Base-by-base conservation (phyloP, 768 basidiomycete genomes). In the Arthromyces matolae region DNA sequence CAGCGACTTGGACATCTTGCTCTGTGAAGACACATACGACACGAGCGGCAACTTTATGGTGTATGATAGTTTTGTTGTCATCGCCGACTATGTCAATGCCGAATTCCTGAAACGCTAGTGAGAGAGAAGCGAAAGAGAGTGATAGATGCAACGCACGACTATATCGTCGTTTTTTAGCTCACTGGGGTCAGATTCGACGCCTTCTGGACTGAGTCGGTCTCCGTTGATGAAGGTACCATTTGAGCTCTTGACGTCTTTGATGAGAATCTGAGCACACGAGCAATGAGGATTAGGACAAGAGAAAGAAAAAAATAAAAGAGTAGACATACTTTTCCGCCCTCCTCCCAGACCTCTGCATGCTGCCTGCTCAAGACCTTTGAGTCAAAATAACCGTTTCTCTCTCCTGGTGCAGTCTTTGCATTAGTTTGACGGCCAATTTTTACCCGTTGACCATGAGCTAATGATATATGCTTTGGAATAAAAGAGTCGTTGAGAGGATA, bases 271-370 rank as follows among this genome's bases (percentile, higher is more conserved):
- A 25, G 4, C 54, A 28, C 5, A 13, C 50, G 49, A 51, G 45
- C 25, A 54, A 54, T 35, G 51, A 47, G 36, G 28, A 6, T 20
- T 6, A 14, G 22, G 20, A 10, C 14, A 24, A 10, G 3, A 6
- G 16, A 7, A 20, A 24, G 13, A 4, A 23, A 23, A 29, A 4
- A 0, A 16, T 14, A 19, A n/a, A n/a, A n/a, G n/a, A n/a, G n/a
- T n/a, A n/a, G n/a, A 62, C 73, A 41, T 40, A 92, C 93, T 81
- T 95, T 95, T 37, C 80, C 83, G 7, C 44, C 38, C 13, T 95
- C 91, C 71, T 91, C 93, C 95, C 87, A 99, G n/a, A 99, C 89
- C 70, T 98, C 95, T 12, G 95, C 95, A 62, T 98, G 95, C 71
- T 90, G 88, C 56, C 95, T 76, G 57, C 89, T 91, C 51, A 99